phyloP scores from a whole-genome alignment of 202 grass and related monocot species.

The Brachypodium distachyon region DNA sequence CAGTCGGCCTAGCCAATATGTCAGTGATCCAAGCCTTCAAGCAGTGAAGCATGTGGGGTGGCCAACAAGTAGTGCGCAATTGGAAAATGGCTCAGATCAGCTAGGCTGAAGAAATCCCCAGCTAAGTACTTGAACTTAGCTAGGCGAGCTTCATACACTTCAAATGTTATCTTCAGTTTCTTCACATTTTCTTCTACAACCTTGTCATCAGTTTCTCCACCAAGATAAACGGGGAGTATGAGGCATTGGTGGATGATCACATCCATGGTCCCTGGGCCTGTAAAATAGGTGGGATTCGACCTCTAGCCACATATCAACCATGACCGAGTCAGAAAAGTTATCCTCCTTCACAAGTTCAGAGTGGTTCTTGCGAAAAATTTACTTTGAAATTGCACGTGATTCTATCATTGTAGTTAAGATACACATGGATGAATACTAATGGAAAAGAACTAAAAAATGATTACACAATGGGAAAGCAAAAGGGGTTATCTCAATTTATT shows the following conservation, averaged over 20 bases:
- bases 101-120: constrained; percentile 36
- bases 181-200: not conserved
- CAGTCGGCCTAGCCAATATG: not conserved
- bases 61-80: constrained; percentile 1
- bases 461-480: not conserved
- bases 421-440: not conserved
- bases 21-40: constrained; percentile 25
- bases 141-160: constrained; percentile 28
- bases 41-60: not conserved
- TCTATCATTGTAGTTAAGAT: constrained; percentile 2
- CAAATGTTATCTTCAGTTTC: constrained; percentile 21
- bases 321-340: constrained; percentile 18
- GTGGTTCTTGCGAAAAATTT: constrained; percentile 29
- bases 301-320: constrained; percentile 49
- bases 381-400: constrained; percentile 39
- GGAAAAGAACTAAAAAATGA: not conserved
- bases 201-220: not conserved
- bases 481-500: not conserved
- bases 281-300: constrained; percentile 26
- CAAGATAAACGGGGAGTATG: constrained; percentile 1
- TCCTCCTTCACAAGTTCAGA: constrained; percentile 21
- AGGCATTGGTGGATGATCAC: constrained; percentile 20
- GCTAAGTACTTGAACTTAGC: constrained; percentile 27
- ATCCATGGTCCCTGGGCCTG: not conserved
- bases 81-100: no score